Percentiles rank a stretch among this genome's conserved stretches.
Conservation (phyloP, 768 basidiomycete species). For the Pleurotus cornucopiae region DNA sequence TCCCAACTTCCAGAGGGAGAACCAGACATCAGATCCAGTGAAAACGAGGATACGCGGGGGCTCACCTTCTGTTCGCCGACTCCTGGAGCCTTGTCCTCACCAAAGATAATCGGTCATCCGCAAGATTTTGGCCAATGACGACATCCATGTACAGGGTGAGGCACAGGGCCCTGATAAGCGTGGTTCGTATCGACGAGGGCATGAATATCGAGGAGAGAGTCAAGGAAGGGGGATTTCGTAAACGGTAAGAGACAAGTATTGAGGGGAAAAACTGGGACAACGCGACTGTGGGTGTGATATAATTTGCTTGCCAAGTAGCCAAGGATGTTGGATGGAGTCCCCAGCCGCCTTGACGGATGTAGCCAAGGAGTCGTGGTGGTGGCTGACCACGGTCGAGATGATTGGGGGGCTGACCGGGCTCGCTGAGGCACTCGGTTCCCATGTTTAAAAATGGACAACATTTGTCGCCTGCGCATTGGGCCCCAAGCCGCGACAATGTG, state of each 20-base stretch:
- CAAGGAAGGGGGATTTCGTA: neutral
- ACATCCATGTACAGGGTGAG: neutral
- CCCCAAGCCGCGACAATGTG: neutral
- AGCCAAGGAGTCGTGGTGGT: neutral
- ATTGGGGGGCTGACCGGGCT: neutral
- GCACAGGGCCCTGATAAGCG: neutral
- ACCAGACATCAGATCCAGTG: neutral
- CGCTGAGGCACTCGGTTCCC: neutral
- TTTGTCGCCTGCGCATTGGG: neutral
- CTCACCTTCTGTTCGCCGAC: neutral
- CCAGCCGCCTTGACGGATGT: neutral
- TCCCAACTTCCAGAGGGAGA: slow-evolving; percentile 39
- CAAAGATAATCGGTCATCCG: neutral
- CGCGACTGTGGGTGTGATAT: neutral
- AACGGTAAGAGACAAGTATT: neutral
- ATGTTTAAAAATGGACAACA: neutral
- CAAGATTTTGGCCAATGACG: slow-evolving; percentile 1
- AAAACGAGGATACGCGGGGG: neutral
- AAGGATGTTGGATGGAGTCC: neutral
- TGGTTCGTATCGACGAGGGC: neutral
- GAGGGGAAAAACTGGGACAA: no score
- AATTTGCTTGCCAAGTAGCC: neutral
- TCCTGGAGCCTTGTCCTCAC: slow-evolving; percentile 1
- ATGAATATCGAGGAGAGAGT: neutral
- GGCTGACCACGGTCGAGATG: neutral